These are phyloP conservation scores for Erucastrum elatum DNA, from an alignment of 345 rosid species.

Conservation along the genomic window DNA sequence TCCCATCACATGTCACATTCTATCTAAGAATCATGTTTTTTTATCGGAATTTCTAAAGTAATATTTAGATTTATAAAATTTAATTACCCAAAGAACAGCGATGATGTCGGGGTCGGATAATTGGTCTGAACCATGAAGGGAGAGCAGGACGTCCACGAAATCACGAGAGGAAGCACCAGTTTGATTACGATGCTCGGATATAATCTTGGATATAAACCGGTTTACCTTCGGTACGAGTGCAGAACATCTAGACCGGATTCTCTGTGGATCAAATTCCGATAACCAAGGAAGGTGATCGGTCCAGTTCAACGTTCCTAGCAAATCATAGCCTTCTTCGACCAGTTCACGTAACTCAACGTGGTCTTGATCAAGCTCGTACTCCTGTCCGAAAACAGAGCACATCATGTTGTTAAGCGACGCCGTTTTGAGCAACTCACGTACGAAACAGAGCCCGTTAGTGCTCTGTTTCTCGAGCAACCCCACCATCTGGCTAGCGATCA, in stretches of 20 bases:
- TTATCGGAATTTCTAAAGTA: neutral
- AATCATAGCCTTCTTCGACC: slow-evolving; percentile 71
- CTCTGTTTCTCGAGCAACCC: slow-evolving; percentile 30
- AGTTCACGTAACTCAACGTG: slow-evolving; percentile 45
- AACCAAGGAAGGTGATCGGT: slow-evolving; percentile 72
- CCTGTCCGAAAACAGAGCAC: slow-evolving; percentile 68
- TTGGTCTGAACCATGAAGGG: slow-evolving; percentile 57
- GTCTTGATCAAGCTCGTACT: slow-evolving; percentile 44
- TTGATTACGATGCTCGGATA: slow-evolving; percentile 50
- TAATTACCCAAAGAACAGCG: slow-evolving; percentile 75
- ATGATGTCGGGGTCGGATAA: slow-evolving; percentile 64
- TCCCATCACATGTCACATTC: slow-evolving; percentile 22
- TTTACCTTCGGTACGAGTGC: slow-evolving; percentile 65
- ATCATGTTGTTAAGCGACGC: slow-evolving; percentile 79
- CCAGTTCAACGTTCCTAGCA: slow-evolving; percentile 67
- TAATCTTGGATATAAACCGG: slow-evolving; percentile 58
- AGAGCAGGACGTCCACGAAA: slow-evolving; percentile 70
- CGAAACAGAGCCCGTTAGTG: slow-evolving; percentile 34
- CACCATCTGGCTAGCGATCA: slow-evolving; percentile 56
- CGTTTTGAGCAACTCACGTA: slow-evolving; percentile 58
- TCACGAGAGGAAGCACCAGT: slow-evolving; percentile 41
- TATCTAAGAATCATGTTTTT: neutral
- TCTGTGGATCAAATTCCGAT: slow-evolving; percentile 63
- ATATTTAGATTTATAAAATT: neutral
- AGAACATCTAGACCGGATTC: slow-evolving; percentile 65